Conservation (phyloP, 1,139 yeast species). For the Geotrichum candidum region DNA sequence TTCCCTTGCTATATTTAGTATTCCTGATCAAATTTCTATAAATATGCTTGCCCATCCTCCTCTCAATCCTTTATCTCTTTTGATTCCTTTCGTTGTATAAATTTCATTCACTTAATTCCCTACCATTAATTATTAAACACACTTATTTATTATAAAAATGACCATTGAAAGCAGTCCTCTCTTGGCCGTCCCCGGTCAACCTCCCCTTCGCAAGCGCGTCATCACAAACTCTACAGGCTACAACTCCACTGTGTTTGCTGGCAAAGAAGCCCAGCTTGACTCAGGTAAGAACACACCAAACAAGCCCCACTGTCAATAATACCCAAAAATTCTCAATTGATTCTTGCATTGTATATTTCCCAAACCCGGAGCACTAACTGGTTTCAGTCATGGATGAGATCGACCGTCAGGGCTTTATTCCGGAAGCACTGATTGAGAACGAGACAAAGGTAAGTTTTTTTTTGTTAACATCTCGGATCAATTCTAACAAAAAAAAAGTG, state of each 20-base stretch:
- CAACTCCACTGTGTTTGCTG: conserved; percentile 67
- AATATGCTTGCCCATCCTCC: not conserved
- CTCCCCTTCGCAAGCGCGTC: conserved; percentile 7
- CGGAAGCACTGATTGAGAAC: conserved; percentile 74
- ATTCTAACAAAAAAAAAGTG: conserved; percentile 52
- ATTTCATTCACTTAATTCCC: not conserved
- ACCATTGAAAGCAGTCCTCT: not conserved
- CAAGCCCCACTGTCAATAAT: not conserved
- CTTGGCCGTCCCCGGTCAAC: conserved; percentile 12
- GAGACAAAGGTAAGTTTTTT: conserved; percentile 50
- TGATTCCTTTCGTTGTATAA: not conserved
- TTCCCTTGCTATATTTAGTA: not conserved
- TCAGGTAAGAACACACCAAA: conserved; percentile 32
- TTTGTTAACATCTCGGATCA: not conserved
- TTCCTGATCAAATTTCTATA: not conserved
- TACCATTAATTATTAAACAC: not conserved
- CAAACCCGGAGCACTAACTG: not conserved
- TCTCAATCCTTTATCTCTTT: not conserved
- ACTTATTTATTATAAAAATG: not conserved
- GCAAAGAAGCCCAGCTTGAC: conserved; percentile 75
- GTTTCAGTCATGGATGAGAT: conserved; percentile 73
- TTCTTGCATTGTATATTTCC: not conserved
- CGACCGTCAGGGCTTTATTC: conserved; percentile 82
- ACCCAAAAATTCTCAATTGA: not conserved
- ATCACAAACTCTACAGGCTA: conserved; percentile 44